phyloP scores from a whole-genome alignment of 345 rosid species.

The Brassica rapa region DNA sequence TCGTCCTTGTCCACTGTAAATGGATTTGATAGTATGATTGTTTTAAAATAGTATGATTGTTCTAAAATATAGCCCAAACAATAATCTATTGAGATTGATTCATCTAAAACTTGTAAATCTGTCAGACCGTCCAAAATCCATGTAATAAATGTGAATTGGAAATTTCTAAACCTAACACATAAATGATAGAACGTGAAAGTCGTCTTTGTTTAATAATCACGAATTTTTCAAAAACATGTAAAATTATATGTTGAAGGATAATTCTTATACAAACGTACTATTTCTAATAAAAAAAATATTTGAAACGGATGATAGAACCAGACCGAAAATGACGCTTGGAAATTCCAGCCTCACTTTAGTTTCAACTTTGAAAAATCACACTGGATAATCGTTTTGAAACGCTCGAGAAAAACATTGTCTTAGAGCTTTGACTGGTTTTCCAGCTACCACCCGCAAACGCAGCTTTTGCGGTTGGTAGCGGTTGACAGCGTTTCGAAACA shows the following conservation, averaged over 20 bases:
- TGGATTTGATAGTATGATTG: slow-evolving; percentile 39
- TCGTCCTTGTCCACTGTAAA: slow-evolving; percentile 89
- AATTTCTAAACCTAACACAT: neutral
- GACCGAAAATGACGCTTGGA: neutral
- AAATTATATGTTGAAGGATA: neutral
- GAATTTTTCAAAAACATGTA: neutral
- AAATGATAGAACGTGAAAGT: neutral
- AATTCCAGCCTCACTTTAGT: slow-evolving; percentile 2
- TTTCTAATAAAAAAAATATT: no score
- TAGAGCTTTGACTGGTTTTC: no score
- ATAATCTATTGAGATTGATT: neutral
- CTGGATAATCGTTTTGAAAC: neutral
- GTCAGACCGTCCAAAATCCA: neutral
- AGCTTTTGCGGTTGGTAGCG: no score
- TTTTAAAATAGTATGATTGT: no score
- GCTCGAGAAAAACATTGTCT: neutral
- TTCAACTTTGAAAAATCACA: neutral
- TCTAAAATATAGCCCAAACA: neutral
- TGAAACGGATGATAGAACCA: neutral
- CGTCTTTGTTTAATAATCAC: neutral
- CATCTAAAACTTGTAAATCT: neutral
- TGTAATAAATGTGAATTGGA: neutral
- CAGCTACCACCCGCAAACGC: no score
- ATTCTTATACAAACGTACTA: neutral
- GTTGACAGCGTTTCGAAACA: no score